Percentiles rank a stretch among this genome's conserved stretches.
phyloP scores from a whole-genome alignment of 257 asterid species.

The Marsdenia floribunda region DNA sequence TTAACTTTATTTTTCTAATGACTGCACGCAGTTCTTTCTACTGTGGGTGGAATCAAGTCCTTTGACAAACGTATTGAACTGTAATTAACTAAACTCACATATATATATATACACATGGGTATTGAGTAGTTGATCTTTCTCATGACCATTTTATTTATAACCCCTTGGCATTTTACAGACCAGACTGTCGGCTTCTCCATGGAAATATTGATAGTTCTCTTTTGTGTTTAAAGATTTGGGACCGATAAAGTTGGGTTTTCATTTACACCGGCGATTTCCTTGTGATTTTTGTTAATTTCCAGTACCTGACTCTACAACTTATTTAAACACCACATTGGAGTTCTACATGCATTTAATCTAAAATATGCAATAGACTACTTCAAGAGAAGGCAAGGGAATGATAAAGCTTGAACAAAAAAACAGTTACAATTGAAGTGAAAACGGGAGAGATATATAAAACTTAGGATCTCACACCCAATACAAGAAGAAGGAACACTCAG shows the following conservation, averaged over 20 bases:
- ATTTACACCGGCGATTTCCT: constrained; percentile 54
- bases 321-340: constrained; percentile 32
- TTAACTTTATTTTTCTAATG: background rate
- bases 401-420: no score
- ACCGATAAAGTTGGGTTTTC: constrained; percentile 67
- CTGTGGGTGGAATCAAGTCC: constrained; percentile 28
- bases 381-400: constrained; percentile 43
- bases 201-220: constrained; percentile 44
- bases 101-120: no score
- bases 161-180: no score
- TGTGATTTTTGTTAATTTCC: constrained; percentile 48
- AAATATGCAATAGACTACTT: constrained; percentile 51
- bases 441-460: no score
- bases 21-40: constrained; percentile 31
- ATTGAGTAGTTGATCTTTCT: no score
- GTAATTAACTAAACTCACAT: no score
- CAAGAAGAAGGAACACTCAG: no score
- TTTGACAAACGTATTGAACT: constrained; percentile 18
- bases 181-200: constrained; percentile 40
- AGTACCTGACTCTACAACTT: constrained; percentile 58
- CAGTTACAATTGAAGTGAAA: no score
- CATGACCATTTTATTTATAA: no score
- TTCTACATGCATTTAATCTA: constrained; percentile 55
- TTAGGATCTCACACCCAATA: no score
- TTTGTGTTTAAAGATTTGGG: constrained; percentile 59